Percentiles rank a stretch among this genome's conserved stretches.
Conservation (phyloP, 495 filamentous ascomycete genomes). For the Aspergillus cavernicola region DNA sequence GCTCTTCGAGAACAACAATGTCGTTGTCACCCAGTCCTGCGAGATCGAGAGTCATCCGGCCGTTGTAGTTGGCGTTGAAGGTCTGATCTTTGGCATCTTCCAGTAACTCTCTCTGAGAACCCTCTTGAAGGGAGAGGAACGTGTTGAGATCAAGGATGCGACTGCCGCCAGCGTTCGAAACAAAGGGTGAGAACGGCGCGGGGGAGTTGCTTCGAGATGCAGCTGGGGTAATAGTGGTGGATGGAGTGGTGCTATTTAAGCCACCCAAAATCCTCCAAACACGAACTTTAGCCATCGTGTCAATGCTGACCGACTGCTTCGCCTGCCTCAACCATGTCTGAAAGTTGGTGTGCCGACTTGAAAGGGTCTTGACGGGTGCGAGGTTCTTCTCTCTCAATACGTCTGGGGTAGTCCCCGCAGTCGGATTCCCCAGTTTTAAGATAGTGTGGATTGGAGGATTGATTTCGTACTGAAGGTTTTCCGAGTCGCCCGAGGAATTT, state of each 20-base stretch:
- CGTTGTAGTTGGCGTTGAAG: constrained; percentile 73
- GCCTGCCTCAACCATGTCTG: constrained; percentile 69
- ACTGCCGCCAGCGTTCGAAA: constrained; percentile 55
- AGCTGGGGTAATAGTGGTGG: constrained; percentile 55
- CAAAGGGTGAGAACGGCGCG: constrained; percentile 35
- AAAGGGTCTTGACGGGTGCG: constrained; percentile 57
- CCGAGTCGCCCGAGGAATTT: constrained; percentile 46
- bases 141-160: constrained; percentile 68
- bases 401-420: constrained; percentile 54
- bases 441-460: constrained; percentile 85
- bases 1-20: constrained; percentile 75
- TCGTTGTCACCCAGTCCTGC: constrained; percentile 65
- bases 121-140: constrained; percentile 65
- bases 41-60: constrained; percentile 55
- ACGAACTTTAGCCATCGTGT: constrained; percentile 67
- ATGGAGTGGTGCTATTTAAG: constrained; percentile 38
- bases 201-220: constrained; percentile 54
- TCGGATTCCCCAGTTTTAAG: constrained; percentile 64
- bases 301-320: constrained; percentile 62
- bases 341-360: constrained; percentile 63
- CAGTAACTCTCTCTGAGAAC: constrained; percentile 66
- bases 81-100: constrained; percentile 67
- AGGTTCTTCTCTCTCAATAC: constrained; percentile 56
- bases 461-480: constrained; percentile 77
- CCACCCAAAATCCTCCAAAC: constrained; percentile 68